Percentiles rank a stretch among this genome's conserved stretches.
Evolutionary conservation across 805 yeast species (phyloP).

Genomic region (Lipomyces starkeyi): DNA sequence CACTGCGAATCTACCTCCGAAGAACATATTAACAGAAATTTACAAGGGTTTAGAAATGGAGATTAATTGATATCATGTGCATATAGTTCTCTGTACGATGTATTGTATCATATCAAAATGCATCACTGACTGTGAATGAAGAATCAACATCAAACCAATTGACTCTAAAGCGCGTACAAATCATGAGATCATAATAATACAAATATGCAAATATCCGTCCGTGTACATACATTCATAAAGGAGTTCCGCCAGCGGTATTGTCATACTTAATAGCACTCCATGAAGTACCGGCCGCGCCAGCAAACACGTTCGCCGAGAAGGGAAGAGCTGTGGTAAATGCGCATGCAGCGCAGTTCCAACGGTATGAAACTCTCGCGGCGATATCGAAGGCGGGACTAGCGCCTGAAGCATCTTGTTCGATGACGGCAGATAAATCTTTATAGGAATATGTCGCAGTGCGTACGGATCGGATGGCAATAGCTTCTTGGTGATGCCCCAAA

Average conservation of each 20-base stretch:
- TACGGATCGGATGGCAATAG: conserved; percentile 40
- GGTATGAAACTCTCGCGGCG: conserved; percentile 41
- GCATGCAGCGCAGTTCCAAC: conserved; percentile 52
- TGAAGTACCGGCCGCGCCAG: conserved; percentile 57
- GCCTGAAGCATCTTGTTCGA: conserved; percentile 49
- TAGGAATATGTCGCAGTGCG: conserved; percentile 42
- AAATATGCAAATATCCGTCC: conserved; percentile 71
- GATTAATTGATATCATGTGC: background rate
- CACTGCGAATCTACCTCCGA: background rate
- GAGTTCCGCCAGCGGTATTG: conserved; percentile 54
- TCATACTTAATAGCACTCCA: conserved; percentile 59
- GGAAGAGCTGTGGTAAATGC: conserved; percentile 56
- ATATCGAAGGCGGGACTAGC: conserved; percentile 38
- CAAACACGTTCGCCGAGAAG: conserved; percentile 47
- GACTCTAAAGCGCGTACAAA: background rate
- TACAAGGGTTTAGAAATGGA: conserved; percentile 30
- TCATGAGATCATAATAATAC: conserved; percentile 49
- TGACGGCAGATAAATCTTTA: conserved; percentile 47
- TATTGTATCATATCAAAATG: background rate
- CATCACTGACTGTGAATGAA: background rate
- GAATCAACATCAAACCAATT: background rate
- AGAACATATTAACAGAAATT: conserved; percentile 28
- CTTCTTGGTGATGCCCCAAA: conserved; percentile 41
- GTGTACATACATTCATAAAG: conserved; percentile 55
- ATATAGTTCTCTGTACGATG: background rate